These are phyloP conservation scores for Thoreauomyces humboldtii DNA, from an alignment of 192 early-diverging fungal species.

Conservation along the genomic window DNA sequence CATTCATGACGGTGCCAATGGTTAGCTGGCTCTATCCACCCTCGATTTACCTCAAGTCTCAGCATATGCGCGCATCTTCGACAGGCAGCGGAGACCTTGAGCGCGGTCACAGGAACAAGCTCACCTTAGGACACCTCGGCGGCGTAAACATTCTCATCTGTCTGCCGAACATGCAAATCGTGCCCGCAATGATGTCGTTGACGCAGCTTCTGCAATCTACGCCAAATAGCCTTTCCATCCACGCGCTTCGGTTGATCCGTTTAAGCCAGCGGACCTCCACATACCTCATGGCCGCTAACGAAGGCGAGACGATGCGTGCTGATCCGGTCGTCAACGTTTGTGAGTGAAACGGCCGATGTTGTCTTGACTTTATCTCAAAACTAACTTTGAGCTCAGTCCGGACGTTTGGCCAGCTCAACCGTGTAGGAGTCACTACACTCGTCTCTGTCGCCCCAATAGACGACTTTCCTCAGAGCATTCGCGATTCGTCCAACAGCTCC, in stretches of 20 bases:
- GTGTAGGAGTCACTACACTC: slow-evolving; percentile 59
- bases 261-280: slow-evolving; percentile 77
- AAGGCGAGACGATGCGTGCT: slow-evolving; percentile 52
- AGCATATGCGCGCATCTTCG: background rate
- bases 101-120: background rate
- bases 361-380: too few relatives aligned
- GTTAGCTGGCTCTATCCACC: slow-evolving; percentile 70
- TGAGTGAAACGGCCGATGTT: too few relatives aligned
- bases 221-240: slow-evolving; percentile 32
- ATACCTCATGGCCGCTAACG: slow-evolving; percentile 74
- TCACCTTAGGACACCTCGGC: slow-evolving; percentile 1
- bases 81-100: background rate
- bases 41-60: slow-evolving; percentile 3
- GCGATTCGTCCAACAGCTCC: slow-evolving; percentile 53
- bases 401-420: slow-evolving; percentile 74
- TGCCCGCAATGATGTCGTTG: slow-evolving; percentile 72
- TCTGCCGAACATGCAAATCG: slow-evolving; percentile 59
- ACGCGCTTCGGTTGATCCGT: slow-evolving; percentile 77
- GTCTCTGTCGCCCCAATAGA: slow-evolving; percentile 58
- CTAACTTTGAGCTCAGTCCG: too few relatives aligned
- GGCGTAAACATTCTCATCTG: slow-evolving; percentile 51
- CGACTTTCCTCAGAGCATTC: slow-evolving; percentile 69
- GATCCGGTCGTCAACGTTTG: slow-evolving; percentile 81
- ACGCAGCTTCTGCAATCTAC: slow-evolving; percentile 54
- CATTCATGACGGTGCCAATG: slow-evolving; percentile 81